phyloP scores from a whole-genome alignment of 163 green algal genomes.

The Coccomyxa subellipsoidea region DNA sequence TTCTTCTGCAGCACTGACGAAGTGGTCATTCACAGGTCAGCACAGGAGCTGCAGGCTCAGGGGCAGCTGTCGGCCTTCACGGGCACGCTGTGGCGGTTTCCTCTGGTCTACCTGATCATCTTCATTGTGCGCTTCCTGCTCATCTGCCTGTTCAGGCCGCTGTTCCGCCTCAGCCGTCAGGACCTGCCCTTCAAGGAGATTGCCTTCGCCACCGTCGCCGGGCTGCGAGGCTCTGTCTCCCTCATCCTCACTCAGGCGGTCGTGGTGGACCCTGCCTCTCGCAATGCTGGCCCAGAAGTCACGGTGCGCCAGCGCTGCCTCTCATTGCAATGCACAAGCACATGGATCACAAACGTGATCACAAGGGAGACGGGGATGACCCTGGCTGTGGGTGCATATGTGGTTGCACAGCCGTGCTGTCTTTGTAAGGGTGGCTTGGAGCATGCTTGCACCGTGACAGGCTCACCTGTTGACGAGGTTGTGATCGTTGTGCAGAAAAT shows the following conservation, averaged over 20 bases:
- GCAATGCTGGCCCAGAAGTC: neutral
- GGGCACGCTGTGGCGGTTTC: slow-evolving; percentile 27
- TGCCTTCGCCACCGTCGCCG: slow-evolving; percentile 60
- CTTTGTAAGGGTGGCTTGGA: too few species aligned
- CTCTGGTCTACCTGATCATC: slow-evolving; percentile 35
- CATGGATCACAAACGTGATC: too few species aligned
- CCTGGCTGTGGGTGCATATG: neutral
- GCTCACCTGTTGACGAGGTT: too few species aligned
- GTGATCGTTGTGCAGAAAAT: slow-evolving; percentile 13
- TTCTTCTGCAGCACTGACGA: too few species aligned
- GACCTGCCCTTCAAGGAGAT: slow-evolving; percentile 48
- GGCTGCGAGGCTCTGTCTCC: slow-evolving; percentile 70
- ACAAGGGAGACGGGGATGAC: neutral
- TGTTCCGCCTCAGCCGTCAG: neutral
- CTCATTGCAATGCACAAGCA: too few species aligned
- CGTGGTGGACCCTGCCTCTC: slow-evolving; percentile 30
- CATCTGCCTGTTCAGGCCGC: slow-evolving; percentile 18
- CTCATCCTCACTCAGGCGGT: slow-evolving; percentile 80
- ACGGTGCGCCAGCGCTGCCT: neutral
- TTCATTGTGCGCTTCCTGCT: slow-evolving; percentile 29
- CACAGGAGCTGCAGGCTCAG: slow-evolving; percentile 10
- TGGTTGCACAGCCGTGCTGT: neutral
- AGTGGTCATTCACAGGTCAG: slow-evolving; percentile 24
- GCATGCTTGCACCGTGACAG: too few species aligned
- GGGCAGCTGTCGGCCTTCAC: neutral